phyloP scores from a whole-genome alignment of 2,329 filamentous ascomycete genomes.

The Elsinoe australis region DNA sequence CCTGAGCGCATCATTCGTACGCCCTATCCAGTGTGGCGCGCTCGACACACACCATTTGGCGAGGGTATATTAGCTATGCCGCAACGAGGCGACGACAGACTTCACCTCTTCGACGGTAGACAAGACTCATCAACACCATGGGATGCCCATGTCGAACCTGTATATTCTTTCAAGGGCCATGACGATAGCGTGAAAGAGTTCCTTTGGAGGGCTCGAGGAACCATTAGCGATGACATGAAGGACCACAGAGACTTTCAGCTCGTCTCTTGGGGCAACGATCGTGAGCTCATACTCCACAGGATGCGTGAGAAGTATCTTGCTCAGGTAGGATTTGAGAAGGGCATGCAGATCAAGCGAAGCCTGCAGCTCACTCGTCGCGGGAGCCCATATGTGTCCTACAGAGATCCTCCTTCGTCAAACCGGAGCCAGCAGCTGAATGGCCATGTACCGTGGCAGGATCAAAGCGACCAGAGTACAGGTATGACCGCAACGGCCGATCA shows the following conservation, averaged over 20 bases:
- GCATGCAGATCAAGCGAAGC: slow-evolving; percentile 54
- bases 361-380: slow-evolving; percentile 73
- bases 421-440: not conserved
- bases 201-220: slow-evolving; percentile 73
- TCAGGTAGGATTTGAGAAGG: slow-evolving; percentile 66
- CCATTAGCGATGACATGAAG: slow-evolving; percentile 59
- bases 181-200: slow-evolving; percentile 76
- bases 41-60: slow-evolving; percentile 84
- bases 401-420: slow-evolving; percentile 54
- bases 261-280: slow-evolving; percentile 86
- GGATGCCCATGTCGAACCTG: slow-evolving; percentile 41
- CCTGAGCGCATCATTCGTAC: slow-evolving; percentile 74
- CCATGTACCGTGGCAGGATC: slow-evolving; percentile 1
- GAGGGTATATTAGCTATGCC: slow-evolving; percentile 83
- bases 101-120: slow-evolving; percentile 71
- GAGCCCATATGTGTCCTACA: slow-evolving; percentile 77
- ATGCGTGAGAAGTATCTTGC: slow-evolving; percentile 58
- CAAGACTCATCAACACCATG: slow-evolving; percentile 36
- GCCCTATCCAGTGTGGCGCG: slow-evolving; percentile 82
- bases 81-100: slow-evolving; percentile 73
- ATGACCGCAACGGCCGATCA: not conserved
- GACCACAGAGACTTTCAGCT: slow-evolving; percentile 77
- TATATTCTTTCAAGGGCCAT: slow-evolving; percentile 48
- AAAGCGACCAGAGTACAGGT: not conserved
- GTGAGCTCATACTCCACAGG: slow-evolving; percentile 69